phyloP scores from a whole-genome alignment of 192 early-diverging fungal genomes.

The Backusella morwellensis region DNA sequence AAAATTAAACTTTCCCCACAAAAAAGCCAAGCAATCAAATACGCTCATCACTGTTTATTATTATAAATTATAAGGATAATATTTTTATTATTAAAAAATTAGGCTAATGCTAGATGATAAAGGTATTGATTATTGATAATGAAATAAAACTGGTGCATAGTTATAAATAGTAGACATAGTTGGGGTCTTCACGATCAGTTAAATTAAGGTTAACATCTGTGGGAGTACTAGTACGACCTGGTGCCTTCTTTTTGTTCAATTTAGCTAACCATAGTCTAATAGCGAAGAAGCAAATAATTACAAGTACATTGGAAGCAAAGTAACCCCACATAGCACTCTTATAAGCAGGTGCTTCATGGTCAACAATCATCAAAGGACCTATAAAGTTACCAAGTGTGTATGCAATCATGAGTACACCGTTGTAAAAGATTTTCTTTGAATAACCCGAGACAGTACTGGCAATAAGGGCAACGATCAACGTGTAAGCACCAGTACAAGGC shows the following conservation, averaged over 20 bases:
- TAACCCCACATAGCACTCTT: constrained; percentile 11
- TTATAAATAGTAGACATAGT: constrained; percentile 10
- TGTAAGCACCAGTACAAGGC: background rate
- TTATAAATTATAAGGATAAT: background rate
- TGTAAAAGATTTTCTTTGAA: constrained; percentile 13
- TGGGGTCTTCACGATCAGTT: constrained; percentile 6
- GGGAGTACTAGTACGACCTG: background rate
- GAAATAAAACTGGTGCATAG: background rate
- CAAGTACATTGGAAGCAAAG: constrained; percentile 6
- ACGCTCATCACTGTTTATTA: background rate
- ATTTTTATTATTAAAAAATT: background rate
- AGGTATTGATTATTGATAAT: background rate
- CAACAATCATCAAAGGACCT: constrained; percentile 17
- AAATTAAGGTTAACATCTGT: constrained; percentile 8
- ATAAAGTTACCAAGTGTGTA: constrained; percentile 20
- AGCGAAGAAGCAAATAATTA: background rate
- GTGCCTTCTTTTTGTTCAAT: background rate
- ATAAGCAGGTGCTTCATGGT: constrained; percentile 11
- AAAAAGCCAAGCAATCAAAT: background rate
- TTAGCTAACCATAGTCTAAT: background rate
- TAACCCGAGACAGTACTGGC: constrained; percentile 12
- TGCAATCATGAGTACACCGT: constrained; percentile 1
- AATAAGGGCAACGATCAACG: background rate
- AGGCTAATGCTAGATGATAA: background rate
- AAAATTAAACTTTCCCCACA: background rate